phyloP scores from a whole-genome alignment of 2,329 filamentous ascomycete species.

The Arthroderma sp. region DNA sequence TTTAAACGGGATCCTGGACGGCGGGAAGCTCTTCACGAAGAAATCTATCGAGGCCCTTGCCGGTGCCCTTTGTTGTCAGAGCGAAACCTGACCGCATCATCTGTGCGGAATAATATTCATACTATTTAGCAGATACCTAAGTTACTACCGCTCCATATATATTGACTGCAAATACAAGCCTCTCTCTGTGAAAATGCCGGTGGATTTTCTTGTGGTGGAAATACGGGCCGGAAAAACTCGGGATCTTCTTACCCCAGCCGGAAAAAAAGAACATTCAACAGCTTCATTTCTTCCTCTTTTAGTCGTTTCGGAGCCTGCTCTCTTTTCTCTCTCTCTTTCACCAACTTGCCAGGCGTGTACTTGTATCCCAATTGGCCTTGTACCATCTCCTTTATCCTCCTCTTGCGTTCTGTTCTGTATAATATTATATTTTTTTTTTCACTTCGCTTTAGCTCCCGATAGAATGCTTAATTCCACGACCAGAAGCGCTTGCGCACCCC shows the following conservation, averaged over 20 bases:
- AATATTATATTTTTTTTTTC: neutral
- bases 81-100: neutral
- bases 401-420: constrained; percentile 4
- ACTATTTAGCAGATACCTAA: too few species aligned
- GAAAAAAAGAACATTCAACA: neutral
- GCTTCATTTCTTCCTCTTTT: neutral
- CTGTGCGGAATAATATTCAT: too few species aligned
- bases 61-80: constrained; percentile 15
- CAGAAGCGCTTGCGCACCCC: neutral
- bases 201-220: neutral
- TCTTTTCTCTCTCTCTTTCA: neutral
- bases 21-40: constrained; percentile 21
- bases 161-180: too few species aligned
- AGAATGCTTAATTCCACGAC: constrained; percentile 8
- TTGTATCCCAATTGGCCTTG: constrained; percentile 1
- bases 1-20: constrained; percentile 24
- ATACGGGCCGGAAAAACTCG: constrained; percentile 2
- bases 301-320: neutral
- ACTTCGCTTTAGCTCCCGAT: neutral
- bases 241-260: neutral
- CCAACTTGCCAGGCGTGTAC: neutral
- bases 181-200: neutral
- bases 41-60: constrained; percentile 22
- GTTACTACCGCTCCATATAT: too few species aligned
- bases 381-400: neutral